Base-by-base conservation (phyloP, 140 eudicot species). In the Cichorium intybus region DNA sequence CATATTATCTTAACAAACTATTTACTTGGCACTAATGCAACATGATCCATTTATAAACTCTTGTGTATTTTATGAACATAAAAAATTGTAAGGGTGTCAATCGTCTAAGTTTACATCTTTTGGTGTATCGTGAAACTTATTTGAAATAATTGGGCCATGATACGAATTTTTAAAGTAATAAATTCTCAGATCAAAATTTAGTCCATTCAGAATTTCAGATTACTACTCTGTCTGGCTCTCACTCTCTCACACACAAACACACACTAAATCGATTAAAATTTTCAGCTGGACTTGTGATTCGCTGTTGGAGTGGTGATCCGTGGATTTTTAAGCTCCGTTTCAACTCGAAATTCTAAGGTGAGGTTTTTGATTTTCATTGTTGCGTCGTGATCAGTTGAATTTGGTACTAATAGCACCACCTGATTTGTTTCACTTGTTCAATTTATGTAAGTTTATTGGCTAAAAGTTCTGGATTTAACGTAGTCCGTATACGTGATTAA, bases 111-210 rank as follows among this genome's bases (percentile, higher is more conserved):
- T 4, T 11, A 23, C 1, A 67, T 58, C 37, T 8, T 35, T 17
- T n/a, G 69, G 37, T 35, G 21, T n/a, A 12, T 15, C 60, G 4
- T 60, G 52, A 75, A 67, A 67, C 15, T 23, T 60, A 2, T 51
- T 55, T 23, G 45, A 60, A 75, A 75, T 51, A 50, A 75, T 68
- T 60, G 80, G 75, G 75, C 66, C 66, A 68, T 75, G 75, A 75
- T 75, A 21, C 70, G 21, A 20, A 54, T 15, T 53, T 15, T 58
- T 26, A 27, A 74, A 52, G 24, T 28, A 48, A 22, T 12, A 17
- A 62, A 63, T 53, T 63, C 67, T 31, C 64, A 68, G 70, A 67
- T 68, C 62, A 75, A 52, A 49, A 57, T 55, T 74, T 22, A 60
- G 56, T 53, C 75, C 79, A 59, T 75, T 75, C 66, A 60, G 74